Base-by-base conservation (phyloP, 768 basidiomycete genomes). In the Auriculariales sp. region DNA sequence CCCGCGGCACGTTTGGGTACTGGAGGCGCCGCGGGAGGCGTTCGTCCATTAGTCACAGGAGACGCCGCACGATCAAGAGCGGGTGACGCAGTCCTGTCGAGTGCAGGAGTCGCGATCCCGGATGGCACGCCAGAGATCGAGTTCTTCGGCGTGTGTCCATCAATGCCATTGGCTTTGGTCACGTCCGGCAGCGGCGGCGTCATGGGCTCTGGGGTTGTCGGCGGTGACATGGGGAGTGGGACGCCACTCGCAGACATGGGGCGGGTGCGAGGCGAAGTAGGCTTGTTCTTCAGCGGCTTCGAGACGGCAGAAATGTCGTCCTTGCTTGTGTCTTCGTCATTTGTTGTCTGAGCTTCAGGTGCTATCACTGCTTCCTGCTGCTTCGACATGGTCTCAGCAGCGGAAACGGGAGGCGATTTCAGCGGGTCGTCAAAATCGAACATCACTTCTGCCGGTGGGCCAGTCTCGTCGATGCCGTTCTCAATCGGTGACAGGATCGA, bases 1-100 rank as follows among this genome's bases (percentile, higher is more conserved):
- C 53, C 50, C n/a, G 59, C 57, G 5, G 59, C 59, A 19, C 59
- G 51, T 12, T 59, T 42, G 4, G 59, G 59, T 10, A 60, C 29
- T 14, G 59, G 59, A 22, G 59, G 59, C 24, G 59, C 56, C 4
- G 56, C 51, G 25, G 57, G 42, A 17, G 45, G 47, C 22, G 12
- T 19, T 15, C 27, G 34, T 6, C 39, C 49, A 14, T 42, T 44
- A 25, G 17, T 44, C 19, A 44, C 39, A 25, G 22, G 39, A 6
- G 39, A 44, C 7, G 35, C 35, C 6, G 35, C 6, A 3, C 35
- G 35, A 15, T 15, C n/a, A 9, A 36, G n/a, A 6, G 35, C 35
- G 15, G 35, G 35, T 22, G 35, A 36, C 7, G 35, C n/a, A 22
- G n/a, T 36, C n/a, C n/a, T 22, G n/a, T n/a, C n/a, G n/a, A n/a